These are phyloP conservation scores for Solanum chaucha DNA, from an alignment of 257 asterid genomes.

Conservation along the genomic window DNA sequence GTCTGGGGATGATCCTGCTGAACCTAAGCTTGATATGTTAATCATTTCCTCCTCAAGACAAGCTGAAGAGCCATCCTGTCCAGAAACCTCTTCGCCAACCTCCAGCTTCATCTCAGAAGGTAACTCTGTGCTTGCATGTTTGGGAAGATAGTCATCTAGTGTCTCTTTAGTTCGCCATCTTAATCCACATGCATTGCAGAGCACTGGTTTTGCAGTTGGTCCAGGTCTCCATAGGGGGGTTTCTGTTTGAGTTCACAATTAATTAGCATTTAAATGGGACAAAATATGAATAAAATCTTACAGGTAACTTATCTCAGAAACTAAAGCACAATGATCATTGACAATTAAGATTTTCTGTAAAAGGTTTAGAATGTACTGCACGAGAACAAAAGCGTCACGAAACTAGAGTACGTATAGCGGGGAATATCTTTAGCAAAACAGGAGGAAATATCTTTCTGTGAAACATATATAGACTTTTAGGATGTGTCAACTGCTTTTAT, in stretches of 20 bases:
- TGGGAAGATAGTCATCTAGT: slow-evolving; percentile 8
- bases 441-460: neutral
- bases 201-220: slow-evolving; percentile 20
- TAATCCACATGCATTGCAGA: slow-evolving; percentile 27
- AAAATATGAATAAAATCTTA: neutral
- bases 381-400: neutral
- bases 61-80: neutral
- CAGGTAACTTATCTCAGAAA: neutral
- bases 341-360: neutral
- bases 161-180: slow-evolving; percentile 15
- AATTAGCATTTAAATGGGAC: neutral
- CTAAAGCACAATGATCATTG: neutral
- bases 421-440: neutral
- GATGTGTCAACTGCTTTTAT: neutral
- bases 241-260: neutral
- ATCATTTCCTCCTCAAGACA: neutral
- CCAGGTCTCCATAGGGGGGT: slow-evolving; percentile 23
- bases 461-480: neutral
- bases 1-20: neutral
- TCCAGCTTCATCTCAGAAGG: neutral
- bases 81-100: neutral
- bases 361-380: neutral
- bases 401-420: neutral
- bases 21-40: neutral
- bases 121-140: neutral